Percentiles rank a stretch among this genome's conserved stretches.
Conservation (phyloP, 768 basidiomycete species). For the Roridomyces roridus region DNA sequence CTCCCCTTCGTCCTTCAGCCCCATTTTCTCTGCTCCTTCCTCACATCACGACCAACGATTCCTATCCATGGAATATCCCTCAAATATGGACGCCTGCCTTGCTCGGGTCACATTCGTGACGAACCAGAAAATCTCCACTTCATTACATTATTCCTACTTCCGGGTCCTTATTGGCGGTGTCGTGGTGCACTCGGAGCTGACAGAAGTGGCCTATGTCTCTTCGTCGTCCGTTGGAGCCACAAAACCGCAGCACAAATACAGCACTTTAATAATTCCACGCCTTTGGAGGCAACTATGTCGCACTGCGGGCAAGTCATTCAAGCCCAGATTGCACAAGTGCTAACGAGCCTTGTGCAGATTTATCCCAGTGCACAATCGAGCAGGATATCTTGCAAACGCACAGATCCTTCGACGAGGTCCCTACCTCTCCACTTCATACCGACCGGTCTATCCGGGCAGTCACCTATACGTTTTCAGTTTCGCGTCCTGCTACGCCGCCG, state of each 20-base stretch:
- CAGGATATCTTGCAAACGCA: constrained; percentile 26
- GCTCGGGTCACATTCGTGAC: constrained; percentile 31
- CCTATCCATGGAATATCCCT: constrained; percentile 23
- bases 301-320: constrained; percentile 20
- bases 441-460: constrained; percentile 20
- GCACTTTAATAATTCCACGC: constrained; percentile 28
- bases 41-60: constrained; percentile 7
- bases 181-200: constrained; percentile 30
- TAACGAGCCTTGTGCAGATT: constrained; percentile 12
- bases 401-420: background rate
- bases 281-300: constrained; percentile 34
- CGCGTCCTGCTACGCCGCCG: background rate
- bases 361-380: constrained; percentile 30
- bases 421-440: background rate
- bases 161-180: constrained; percentile 30
- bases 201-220: constrained; percentile 22
- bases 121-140: constrained; percentile 17
- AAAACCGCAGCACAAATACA: constrained; percentile 20
- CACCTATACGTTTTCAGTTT: constrained; percentile 11
- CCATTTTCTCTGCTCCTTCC: constrained; percentile 8
- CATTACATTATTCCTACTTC: constrained; percentile 28
- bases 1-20: background rate
- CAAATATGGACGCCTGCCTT: constrained; percentile 9
- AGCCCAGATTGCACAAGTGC: background rate
- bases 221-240: background rate